Percentiles rank a stretch among this genome's conserved stretches.
Conservation (phyloP, 2,329 filamentous ascomycete genomes). For the Aspergillus jensenii region DNA sequence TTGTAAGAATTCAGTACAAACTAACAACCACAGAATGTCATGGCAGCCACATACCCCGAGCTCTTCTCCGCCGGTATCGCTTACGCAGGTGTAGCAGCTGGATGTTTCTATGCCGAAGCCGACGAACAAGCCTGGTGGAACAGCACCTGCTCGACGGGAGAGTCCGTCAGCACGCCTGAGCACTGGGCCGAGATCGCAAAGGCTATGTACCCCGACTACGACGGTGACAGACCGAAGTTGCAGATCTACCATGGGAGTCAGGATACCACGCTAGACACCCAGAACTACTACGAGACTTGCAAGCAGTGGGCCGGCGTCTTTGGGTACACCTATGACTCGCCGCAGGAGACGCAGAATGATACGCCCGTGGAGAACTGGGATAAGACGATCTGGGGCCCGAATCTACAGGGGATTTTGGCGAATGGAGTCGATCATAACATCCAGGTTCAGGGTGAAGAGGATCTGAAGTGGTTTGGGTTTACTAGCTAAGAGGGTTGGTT, state of each 20-base stretch:
- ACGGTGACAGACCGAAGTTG: constrained; percentile 53
- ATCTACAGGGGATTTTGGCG: constrained; percentile 24
- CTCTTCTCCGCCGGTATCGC: constrained; percentile 24
- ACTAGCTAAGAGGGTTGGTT: not conserved
- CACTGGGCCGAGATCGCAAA: constrained; percentile 22
- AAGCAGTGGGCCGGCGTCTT: constrained; percentile 58
- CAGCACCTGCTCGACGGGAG: constrained; percentile 22
- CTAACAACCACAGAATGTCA: constrained; percentile 17
- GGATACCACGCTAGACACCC: constrained; percentile 52
- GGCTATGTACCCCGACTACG: constrained; percentile 33
- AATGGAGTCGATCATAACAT: constrained; percentile 23
- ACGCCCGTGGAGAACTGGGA: constrained; percentile 20
- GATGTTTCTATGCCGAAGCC: constrained; percentile 20
- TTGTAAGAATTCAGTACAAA: not conserved
- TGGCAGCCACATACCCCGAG: constrained; percentile 22
- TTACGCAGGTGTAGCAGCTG: constrained; percentile 22
- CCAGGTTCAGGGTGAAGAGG: constrained; percentile 20
- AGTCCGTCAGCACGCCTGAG: constrained; percentile 19
- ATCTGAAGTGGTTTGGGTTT: constrained; percentile 29
- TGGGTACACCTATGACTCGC: constrained; percentile 31
- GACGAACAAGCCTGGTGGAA: constrained; percentile 24
- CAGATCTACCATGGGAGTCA: constrained; percentile 58
- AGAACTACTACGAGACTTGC: constrained; percentile 59
- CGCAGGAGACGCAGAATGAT: constrained; percentile 13
- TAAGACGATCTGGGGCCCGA: constrained; percentile 23